Conservation (phyloP, 2,329 filamentous ascomycete species). For the Aspergillus sp. region DNA sequence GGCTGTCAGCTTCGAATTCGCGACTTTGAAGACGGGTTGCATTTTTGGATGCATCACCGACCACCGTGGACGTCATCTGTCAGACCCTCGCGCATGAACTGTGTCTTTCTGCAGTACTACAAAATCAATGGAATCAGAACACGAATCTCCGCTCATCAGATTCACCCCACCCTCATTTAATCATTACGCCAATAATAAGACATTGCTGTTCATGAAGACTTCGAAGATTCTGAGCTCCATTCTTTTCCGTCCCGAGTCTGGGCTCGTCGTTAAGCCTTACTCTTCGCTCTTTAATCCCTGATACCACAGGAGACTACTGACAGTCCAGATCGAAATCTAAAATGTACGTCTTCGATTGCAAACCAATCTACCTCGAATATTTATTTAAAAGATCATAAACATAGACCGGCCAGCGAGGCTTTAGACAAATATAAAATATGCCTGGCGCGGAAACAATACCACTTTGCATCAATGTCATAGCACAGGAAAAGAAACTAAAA, state of each 20-base stretch:
- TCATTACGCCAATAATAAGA: background rate
- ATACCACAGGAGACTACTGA: background rate
- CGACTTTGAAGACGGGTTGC: background rate
- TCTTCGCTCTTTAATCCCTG: background rate
- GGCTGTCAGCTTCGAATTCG: background rate
- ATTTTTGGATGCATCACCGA: background rate
- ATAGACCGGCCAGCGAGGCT: conserved; percentile 3
- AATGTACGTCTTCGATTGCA: background rate
- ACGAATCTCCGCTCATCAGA: background rate
- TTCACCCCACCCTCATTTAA: background rate
- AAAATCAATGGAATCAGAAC: background rate
- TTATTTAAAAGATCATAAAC: conserved; percentile 7
- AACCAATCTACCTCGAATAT: conserved; percentile 10
- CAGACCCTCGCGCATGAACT: conserved; percentile 1
- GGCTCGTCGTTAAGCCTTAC: too few species aligned
- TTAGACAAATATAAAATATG: conserved; percentile 1
- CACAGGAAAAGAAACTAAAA: conserved; percentile 1
- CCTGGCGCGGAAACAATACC: conserved; percentile 9
- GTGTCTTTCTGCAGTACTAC: background rate
- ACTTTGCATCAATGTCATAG: conserved; percentile 4
- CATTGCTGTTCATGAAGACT: background rate
- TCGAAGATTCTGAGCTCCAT: background rate
- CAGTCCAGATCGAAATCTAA: background rate
- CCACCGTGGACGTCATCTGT: conserved; percentile 1
- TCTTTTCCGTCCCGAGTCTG: too few species aligned